Base-by-base conservation (phyloP, 208 protist species). In the Crithidia brevicula region DNA sequence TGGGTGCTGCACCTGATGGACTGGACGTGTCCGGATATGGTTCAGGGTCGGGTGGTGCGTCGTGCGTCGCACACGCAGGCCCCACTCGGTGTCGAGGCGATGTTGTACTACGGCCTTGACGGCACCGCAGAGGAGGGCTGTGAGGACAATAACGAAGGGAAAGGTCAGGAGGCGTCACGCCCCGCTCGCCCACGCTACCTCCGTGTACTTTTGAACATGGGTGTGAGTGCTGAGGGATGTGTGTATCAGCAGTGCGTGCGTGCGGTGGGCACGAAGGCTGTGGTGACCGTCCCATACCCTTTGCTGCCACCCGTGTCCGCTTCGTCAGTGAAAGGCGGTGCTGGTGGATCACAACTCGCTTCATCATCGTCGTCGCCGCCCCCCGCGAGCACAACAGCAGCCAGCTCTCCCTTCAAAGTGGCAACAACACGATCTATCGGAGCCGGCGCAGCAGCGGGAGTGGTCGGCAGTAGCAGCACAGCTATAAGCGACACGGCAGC, bases 21-120 rank as follows among this genome's bases (percentile, higher is more conserved):
- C 62, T 76, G 70, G 70, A 76, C 63, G 13, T 70, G 62, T 20
- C 70, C 70, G 30, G 70, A 76, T 36, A 70, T 76, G 70, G 61
- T 76, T 4, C 53, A 69, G 27, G 70, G 70, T 0, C 70, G 70
- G n/a, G 70, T 76, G 36, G 56, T 65, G 25, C 70, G 70, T 40
- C 62, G 70, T 7, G 3, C 6, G 13, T 45, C 2, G 28, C 38
- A n/a, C 3, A 51, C 33, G 8, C 51, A 36, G 16, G 30, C 34
- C 11, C 70, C 70, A 4, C 28, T 60, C 0, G 64, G 62, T 31
- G 70, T 76, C 20, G 53, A 76, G 53, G 70, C 70, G 47, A 60
- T 49, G 54, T 38, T 76, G 3, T 70, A 76, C 47, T 76, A 76
- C 53, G 62, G 70, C 54, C 42, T 76, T n/a, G 61, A 54, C 46